Evolutionary conservation across 106 monocot species (phyloP).

Genomic region (Acanthochlamys bracteata): DNA sequence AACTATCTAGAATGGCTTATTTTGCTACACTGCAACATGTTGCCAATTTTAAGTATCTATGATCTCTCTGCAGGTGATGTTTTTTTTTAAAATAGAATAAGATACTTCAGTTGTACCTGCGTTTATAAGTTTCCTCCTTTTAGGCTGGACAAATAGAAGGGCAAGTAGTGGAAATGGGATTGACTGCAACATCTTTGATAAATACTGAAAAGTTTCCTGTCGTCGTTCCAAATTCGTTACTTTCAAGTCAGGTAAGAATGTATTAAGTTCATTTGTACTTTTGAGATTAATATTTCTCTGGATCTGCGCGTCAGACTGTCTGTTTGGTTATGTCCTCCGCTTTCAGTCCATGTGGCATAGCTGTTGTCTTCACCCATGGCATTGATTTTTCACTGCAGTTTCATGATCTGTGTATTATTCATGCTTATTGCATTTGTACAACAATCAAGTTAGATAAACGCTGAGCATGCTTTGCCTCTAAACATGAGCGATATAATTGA

Average conservation of each 20-base stretch:
- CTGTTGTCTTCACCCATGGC: too few relatives aligned
- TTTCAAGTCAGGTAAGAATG: constrained; percentile 76
- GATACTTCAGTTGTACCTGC: neutral
- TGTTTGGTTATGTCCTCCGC: too few relatives aligned
- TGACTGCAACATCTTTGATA: constrained; percentile 73
- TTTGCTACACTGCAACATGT: too few relatives aligned
- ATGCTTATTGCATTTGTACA: too few relatives aligned
- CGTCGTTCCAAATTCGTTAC: constrained; percentile 81
- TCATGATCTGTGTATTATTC: too few relatives aligned
- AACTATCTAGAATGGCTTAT: too few relatives aligned
- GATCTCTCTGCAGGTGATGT: neutral
- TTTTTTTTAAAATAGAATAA: neutral
- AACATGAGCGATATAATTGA: too few relatives aligned
- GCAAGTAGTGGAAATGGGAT: constrained; percentile 78
- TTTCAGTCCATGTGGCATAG: too few relatives aligned
- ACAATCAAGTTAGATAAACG: too few relatives aligned
- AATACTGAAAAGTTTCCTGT: constrained; percentile 87
- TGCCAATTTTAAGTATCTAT: neutral
- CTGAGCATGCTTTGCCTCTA: too few relatives aligned
- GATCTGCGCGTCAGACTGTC: too few relatives aligned
- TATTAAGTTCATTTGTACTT: neutral
- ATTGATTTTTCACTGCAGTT: too few relatives aligned
- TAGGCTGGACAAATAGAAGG: constrained; percentile 94
- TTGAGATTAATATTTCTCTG: neutral
- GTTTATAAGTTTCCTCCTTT: constrained; percentile 2